Evolutionary conservation across 345 rosid genomes (phyloP), one percentile per base, ranked within the genome.

Genomic region (Lepidium aucheri): DNA sequence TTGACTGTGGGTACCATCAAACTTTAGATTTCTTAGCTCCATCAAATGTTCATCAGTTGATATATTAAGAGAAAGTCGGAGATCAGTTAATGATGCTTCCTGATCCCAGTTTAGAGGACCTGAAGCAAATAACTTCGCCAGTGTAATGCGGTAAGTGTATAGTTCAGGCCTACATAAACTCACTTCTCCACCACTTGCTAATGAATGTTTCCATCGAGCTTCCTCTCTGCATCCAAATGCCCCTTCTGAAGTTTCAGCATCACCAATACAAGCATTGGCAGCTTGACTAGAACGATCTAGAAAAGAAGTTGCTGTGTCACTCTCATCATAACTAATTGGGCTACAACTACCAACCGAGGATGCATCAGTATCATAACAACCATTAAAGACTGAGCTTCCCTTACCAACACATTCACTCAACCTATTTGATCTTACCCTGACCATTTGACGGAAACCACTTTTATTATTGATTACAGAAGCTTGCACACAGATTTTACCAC

Each of bases 51-150:
- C 96, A 78, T 89, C 94, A 40, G 74, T 77, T 45, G 95, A 87
- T 74, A 89, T 85, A 54, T 84, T 70, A 46, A 89, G 88, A 63
- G 72, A 82, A 70, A 75, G 77, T 4, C 95, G 84, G 52, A 90
- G 87, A 84, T 87, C 82, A 6, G 89, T 87, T 76, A 87, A 78
- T 69, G 85, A 72, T 51, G 82, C 73, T 81, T 90, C 95, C 75
- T 83, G 84, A 64, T 90, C 92, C 97, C 95, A 87, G 71, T 73
- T 84, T 36, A 90, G 49, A 13, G 95, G 80, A 12, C 96, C 94
- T 0, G 84, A 87, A 35, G 88, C 88, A 70, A 79, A 78, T 69
- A 87, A 67, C 26, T 81, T 86, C 75, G 64, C 77, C 49, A 87
- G 53, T 1, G 82, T 83, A 58, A 53, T 66, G 14, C 80, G 79